Evolutionary conservation across 2,329 filamentous ascomycete species (phyloP).

Genomic region (Coniochaeta sp.): DNA sequence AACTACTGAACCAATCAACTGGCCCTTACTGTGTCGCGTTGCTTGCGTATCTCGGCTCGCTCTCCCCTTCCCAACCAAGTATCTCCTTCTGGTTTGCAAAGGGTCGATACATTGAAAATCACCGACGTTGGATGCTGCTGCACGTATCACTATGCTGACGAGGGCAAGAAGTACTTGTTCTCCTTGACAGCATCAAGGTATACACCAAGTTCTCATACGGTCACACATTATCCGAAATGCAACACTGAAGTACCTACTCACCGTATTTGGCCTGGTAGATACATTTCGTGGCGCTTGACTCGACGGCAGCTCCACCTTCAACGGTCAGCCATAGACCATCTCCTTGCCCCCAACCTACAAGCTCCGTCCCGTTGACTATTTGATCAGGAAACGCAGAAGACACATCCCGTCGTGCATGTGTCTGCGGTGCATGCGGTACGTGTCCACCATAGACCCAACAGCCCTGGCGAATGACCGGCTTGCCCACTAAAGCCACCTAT

Average conservation of each 20-base stretch:
- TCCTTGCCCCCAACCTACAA: background rate
- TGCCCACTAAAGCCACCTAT: background rate
- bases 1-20: background rate
- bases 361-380: background rate
- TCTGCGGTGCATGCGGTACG: background rate
- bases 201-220: background rate
- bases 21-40: background rate
- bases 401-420: background rate
- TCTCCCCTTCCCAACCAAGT: background rate
- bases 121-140: background rate
- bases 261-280: background rate
- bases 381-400: background rate
- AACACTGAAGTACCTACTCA: background rate
- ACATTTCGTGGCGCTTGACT: background rate
- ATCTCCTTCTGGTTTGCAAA: background rate
- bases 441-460: background rate
- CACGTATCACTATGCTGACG: background rate
- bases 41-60: background rate
- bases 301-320: background rate
- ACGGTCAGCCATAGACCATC: background rate
- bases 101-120: background rate
- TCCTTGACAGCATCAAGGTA: background rate
- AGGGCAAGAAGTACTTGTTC: background rate
- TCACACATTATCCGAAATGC: background rate
- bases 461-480: background rate